phyloP scores from a whole-genome alignment of 2,329 filamentous ascomycete species.

The Fusarium continuum region DNA sequence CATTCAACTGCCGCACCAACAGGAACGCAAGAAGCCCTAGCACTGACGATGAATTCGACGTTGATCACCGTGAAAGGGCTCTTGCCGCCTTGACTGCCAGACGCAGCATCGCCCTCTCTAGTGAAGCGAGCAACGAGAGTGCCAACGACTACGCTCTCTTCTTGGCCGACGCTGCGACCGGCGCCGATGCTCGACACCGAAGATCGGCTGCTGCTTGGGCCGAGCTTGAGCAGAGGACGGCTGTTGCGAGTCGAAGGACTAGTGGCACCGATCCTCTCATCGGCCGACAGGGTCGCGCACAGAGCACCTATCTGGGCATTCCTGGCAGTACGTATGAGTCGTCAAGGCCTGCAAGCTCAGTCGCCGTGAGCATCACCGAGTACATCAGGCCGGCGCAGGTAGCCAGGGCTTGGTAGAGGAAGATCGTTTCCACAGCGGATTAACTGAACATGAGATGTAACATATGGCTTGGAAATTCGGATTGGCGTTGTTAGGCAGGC shows the following conservation, averaged over 20 bases:
- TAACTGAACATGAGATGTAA: neutral
- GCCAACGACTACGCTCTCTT: slow-evolving; percentile 40
- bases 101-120: slow-evolving; percentile 13
- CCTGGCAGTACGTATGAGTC: slow-evolving; percentile 9
- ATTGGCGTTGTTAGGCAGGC: slow-evolving; percentile 7
- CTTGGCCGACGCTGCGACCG: slow-evolving; percentile 29
- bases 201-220: slow-evolving; percentile 33
- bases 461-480: neutral
- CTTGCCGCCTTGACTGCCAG: slow-evolving; percentile 25
- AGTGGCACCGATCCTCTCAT: slow-evolving; percentile 19
- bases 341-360: slow-evolving; percentile 21
- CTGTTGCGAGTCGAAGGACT: slow-evolving; percentile 2
- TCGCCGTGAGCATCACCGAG: slow-evolving; percentile 29
- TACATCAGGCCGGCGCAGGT: slow-evolving; percentile 28
- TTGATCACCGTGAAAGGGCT: slow-evolving; percentile 28
- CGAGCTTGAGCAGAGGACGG: slow-evolving; percentile 25
- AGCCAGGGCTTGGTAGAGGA: slow-evolving; percentile 16
- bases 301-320: slow-evolving; percentile 26
- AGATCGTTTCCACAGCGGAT: neutral
- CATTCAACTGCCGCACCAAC: slow-evolving; percentile 16
- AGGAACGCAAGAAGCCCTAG: slow-evolving; percentile 3
- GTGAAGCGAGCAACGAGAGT: slow-evolving; percentile 5
- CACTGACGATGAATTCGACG: slow-evolving; percentile 19
- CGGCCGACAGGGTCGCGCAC: slow-evolving; percentile 7
- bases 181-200: slow-evolving; percentile 2